Evolutionary conservation across 2,329 filamentous ascomycete species (phyloP).

Genomic region (Gremmenia infestans): DNA sequence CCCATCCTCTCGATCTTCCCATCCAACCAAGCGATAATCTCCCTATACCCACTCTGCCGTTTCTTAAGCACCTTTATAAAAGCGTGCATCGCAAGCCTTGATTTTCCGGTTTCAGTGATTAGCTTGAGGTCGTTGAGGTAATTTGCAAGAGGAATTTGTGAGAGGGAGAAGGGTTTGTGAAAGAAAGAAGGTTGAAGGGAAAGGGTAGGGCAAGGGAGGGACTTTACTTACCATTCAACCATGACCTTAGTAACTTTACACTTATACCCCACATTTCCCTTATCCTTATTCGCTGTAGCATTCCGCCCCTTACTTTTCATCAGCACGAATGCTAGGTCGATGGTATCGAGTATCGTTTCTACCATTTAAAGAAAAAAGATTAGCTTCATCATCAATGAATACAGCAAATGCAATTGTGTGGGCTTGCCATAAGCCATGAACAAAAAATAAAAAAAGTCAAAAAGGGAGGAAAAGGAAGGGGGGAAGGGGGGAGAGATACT

Average conservation of each 20-base stretch:
- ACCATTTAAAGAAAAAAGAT: too few species aligned
- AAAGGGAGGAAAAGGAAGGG: background rate
- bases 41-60: slow-evolving; percentile 65
- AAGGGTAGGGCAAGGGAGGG: slow-evolving; percentile 4
- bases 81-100: slow-evolving; percentile 57
- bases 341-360: slow-evolving; percentile 22
- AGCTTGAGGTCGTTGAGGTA: too few species aligned
- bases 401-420: too few species aligned
- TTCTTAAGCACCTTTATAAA: slow-evolving; percentile 62
- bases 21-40: slow-evolving; percentile 65
- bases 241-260: slow-evolving; percentile 23
- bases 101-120: slow-evolving; percentile 28
- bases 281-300: background rate
- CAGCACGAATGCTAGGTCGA: slow-evolving; percentile 23
- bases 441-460: too few species aligned
- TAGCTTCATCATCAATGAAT: too few species aligned
- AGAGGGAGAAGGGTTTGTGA: too few species aligned
- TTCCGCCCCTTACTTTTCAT: slow-evolving; percentile 25
- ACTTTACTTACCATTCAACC: slow-evolving; percentile 26
- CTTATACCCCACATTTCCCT: slow-evolving; percentile 15
- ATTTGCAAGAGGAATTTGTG: background rate
- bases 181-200: background rate
- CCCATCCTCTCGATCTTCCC: slow-evolving; percentile 6
- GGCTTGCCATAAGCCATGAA: too few species aligned
- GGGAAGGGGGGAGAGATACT: too few species aligned